Percentiles rank a stretch among this genome's conserved stretches.
phyloP scores from a whole-genome alignment of 2,329 filamentous ascomycete genomes.

The Sclerotinia glacialis region DNA sequence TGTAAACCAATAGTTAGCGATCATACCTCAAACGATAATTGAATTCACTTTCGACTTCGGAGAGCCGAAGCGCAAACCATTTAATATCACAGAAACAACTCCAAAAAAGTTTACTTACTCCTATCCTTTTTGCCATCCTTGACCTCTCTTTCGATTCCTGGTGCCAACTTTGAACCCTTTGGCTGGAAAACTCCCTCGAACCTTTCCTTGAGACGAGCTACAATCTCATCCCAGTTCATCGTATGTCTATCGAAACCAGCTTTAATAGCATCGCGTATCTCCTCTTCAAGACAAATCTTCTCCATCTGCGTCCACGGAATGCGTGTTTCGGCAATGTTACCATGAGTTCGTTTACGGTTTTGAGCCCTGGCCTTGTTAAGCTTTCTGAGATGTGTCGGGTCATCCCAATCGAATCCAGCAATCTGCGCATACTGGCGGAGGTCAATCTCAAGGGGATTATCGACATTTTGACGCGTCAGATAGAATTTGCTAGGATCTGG shows the following conservation, averaged over 20 bases:
- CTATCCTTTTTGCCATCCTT: not conserved
- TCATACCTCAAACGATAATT: not conserved
- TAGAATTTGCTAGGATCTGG: conserved; percentile 18
- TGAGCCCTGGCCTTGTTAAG: conserved; percentile 10
- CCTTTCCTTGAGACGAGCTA: not conserved
- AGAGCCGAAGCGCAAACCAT: not conserved
- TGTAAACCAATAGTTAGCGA: not conserved
- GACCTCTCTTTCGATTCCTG: not conserved
- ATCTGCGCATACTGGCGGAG: conserved; percentile 1
- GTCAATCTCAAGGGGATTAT: not conserved
- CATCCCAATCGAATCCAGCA: conserved; percentile 10
- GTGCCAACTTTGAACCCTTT: conserved; percentile 11
- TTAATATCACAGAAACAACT: not conserved
- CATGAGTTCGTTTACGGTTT: conserved; percentile 1
- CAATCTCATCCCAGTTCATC: conserved; percentile 9
- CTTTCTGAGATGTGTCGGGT: not conserved
- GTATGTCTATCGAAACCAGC: not conserved
- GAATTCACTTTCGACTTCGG: not conserved
- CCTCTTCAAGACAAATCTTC: not conserved
- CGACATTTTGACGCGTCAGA: not conserved
- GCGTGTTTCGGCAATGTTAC: conserved; percentile 7
- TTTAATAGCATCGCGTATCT: conserved; percentile 3
- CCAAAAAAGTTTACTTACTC: not conserved
- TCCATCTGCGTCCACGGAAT: conserved; percentile 14
- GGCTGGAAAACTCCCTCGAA: not conserved